Base-by-base conservation (phyloP, 2,329 filamentous ascomycete genomes). In the Alternaria angustiovoidea region DNA sequence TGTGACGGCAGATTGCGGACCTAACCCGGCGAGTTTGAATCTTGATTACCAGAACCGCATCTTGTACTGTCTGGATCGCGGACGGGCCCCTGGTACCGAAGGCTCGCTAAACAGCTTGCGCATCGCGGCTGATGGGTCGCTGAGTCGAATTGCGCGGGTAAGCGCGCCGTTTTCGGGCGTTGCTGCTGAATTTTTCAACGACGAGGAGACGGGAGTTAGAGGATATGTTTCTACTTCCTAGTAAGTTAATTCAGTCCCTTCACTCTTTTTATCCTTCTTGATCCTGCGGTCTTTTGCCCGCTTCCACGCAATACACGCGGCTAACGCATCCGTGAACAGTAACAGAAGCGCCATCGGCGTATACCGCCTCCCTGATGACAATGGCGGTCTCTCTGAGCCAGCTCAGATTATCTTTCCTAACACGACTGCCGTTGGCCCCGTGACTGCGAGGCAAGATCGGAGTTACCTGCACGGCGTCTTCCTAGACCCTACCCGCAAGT, bases 401-500 rank as follows among this genome's bases (percentile, higher is more conserved):
- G 9, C 18, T 5, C 53, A 66, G 16, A 53, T 52, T 7, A 24
- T 66, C 9, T 53, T 62, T 26, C 64, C 61, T 16, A 61, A 51
- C 20, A 55, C 56, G 20, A 51, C 47, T 7, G 20, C 32, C 24
- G 42, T 38, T 0, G 64, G 64, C 0, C 64, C 64, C 5, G 56
- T 66, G 12, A 8, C 55, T 1, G 51, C 51, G 7, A 49, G 64
- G 86, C 88, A 38, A 36, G 54, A 62, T 51, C 53, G 42, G 20
- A 66, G 63, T 26, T 59, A 57, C 34, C 39, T 54, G 24, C 89
- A 91, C 75, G 79, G 89, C 69, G 84, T 85, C 20, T 74, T 89
- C 52, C 72, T 88, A 32, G 89, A 91, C 69, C 89, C 88, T 5
- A 88, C 84, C 1, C 84, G 83, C 6, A 69, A 80, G 16, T 91